Percentiles rank a stretch among this genome's conserved stretches.
Conservation (phyloP, 2,329 filamentous ascomycete genomes). For the Xylariomycetidae sp. region DNA sequence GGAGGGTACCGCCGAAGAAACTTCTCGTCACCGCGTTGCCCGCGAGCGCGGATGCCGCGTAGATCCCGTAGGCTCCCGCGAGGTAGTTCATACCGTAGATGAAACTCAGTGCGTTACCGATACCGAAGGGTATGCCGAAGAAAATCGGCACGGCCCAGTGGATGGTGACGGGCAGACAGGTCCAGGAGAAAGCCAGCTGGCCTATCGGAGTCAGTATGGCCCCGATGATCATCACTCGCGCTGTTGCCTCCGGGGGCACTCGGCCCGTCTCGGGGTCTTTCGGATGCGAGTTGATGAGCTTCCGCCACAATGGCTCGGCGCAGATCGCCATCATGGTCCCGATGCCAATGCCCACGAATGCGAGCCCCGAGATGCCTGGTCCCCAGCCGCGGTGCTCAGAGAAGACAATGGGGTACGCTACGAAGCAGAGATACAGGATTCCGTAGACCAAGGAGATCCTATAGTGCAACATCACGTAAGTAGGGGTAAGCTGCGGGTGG, state of each 20-base stretch:
- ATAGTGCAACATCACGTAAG: too few relatives aligned
- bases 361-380: slow-evolving; percentile 66
- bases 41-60: slow-evolving; percentile 74
- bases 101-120: slow-evolving; percentile 72
- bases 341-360: slow-evolving; percentile 68
- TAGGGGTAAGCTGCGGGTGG: too few relatives aligned
- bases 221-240: slow-evolving; percentile 74
- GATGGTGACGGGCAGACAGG: slow-evolving; percentile 68
- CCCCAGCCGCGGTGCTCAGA: slow-evolving; percentile 70
- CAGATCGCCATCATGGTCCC: slow-evolving; percentile 59
- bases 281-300: slow-evolving; percentile 71
- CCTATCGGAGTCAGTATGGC: slow-evolving; percentile 70
- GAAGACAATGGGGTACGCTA: slow-evolving; percentile 86
- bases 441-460: slow-evolving; percentile 81
- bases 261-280: slow-evolving; percentile 71
- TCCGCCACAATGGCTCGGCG: slow-evolving; percentile 67
- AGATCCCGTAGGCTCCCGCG: slow-evolving; percentile 74
- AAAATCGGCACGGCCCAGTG: slow-evolving; percentile 79
- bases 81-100: slow-evolving; percentile 81
- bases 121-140: slow-evolving; percentile 74
- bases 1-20: slow-evolving; percentile 71
- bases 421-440: slow-evolving; percentile 85
- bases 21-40: slow-evolving; percentile 73
- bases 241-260: slow-evolving; percentile 73
- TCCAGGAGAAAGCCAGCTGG: slow-evolving; percentile 86